These are phyloP conservation scores for Marchantia paleacea DNA, from an alignment of 225 moss, liverwort and hornwort species.

Conservation along the genomic window DNA sequence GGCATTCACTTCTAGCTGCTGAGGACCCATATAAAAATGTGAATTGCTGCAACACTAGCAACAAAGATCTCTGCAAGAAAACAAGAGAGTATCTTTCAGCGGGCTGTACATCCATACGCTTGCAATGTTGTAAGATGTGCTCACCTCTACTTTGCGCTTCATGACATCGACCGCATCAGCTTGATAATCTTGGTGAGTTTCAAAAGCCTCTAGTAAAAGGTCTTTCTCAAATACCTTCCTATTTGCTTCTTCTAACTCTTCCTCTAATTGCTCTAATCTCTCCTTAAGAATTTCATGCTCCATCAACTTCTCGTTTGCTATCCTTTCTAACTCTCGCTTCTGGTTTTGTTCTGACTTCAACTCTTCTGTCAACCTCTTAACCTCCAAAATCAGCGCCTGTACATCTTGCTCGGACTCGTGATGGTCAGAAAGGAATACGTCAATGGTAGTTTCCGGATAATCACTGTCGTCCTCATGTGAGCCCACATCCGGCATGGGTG, in stretches of 20 bases:
- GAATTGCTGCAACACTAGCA: too few species aligned
- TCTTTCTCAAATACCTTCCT: constrained; percentile 55
- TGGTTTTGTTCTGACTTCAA: constrained; percentile 46
- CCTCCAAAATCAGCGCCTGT: constrained; percentile 39
- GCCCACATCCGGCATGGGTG: constrained; percentile 6
- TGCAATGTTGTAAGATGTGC: constrained; percentile 9
- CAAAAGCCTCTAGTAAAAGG: constrained; percentile 48
- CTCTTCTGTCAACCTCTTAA: constrained; percentile 45
- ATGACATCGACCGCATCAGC: constrained; percentile 51
- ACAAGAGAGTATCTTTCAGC: too few species aligned
- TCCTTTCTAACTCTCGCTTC: constrained; percentile 48
- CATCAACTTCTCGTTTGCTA: constrained; percentile 41
- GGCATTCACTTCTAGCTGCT: too few species aligned
- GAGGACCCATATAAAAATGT: too few species aligned
- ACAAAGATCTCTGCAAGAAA: too few species aligned
- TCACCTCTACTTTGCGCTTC: constrained; percentile 44
- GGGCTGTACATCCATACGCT: not conserved
- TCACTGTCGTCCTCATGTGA: not conserved
- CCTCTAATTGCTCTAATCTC: constrained; percentile 53
- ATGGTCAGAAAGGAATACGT: not conserved
- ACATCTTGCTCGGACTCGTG: constrained; percentile 38
- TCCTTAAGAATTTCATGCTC: constrained; percentile 55
- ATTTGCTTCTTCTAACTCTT: constrained; percentile 54
- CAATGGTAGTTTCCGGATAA: constrained; percentile 16
- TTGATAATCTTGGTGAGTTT: constrained; percentile 48